Conservation (phyloP, 139 green algal species). For the Auxenochlorella pyrenoidosa region DNA sequence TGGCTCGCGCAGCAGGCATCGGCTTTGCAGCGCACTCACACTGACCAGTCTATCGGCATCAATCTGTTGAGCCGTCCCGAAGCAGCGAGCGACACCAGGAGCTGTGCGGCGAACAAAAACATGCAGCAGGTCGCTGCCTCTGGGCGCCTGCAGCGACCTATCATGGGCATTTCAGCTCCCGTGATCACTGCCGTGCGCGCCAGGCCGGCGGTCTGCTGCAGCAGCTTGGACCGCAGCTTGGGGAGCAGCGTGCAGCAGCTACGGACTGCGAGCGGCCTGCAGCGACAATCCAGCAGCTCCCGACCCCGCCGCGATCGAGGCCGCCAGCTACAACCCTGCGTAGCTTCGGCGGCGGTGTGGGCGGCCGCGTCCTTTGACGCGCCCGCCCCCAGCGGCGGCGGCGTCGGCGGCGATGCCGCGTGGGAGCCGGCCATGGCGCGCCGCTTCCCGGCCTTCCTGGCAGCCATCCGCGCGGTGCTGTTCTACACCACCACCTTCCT, state of each 20-base stretch:
- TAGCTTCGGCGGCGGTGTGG: neutral
- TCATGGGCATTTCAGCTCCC: no score
- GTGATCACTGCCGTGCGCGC: no score
- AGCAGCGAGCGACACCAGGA: no score
- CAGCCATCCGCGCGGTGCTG: slow-evolving; percentile 52
- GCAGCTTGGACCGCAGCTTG: neutral
- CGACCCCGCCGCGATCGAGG: neutral
- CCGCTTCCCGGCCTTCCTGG: slow-evolving; percentile 38
- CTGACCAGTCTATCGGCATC: no score
- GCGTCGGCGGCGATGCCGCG: neutral
- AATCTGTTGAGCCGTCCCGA: no score
- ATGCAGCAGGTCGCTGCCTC: no score
- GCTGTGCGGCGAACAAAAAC: no score
- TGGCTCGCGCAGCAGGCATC: no score
- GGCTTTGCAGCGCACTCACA: no score
- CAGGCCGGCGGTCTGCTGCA: neutral
- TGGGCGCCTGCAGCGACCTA: no score
- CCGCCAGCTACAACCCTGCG: neutral
- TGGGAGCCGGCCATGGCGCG: no score
- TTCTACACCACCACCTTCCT: slow-evolving; percentile 88
- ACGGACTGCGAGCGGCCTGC: neutral
- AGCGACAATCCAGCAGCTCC: no score
- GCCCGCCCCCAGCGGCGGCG: neutral
- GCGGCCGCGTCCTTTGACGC: slow-evolving; percentile 1
- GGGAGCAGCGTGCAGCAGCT: neutral